phyloP scores from a whole-genome alignment of 495 filamentous ascomycete genomes.

The Penicillium egyptiacum region DNA sequence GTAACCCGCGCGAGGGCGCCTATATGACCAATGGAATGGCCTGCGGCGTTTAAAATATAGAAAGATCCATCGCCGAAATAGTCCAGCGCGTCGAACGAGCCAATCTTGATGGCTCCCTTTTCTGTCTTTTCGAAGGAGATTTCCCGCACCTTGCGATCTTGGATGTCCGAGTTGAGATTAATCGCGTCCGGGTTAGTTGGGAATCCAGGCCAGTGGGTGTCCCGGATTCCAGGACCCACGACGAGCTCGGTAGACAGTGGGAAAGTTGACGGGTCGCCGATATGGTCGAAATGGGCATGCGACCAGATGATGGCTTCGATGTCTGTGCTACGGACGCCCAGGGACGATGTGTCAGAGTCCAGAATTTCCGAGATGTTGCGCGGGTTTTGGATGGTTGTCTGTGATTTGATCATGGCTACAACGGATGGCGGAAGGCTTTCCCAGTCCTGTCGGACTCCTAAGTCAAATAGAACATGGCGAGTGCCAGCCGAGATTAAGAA shows the following conservation, averaged over 20 bases:
- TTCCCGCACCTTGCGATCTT: conserved; percentile 36
- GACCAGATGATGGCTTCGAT: conserved; percentile 36
- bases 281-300: conserved; percentile 61
- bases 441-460: conserved; percentile 55
- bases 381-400: conserved; percentile 29
- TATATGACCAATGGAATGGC: conserved; percentile 39
- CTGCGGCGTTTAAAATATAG: conserved; percentile 40
- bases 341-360: not conserved
- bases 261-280: conserved; percentile 52
- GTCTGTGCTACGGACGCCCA: conserved; percentile 17
- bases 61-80: conserved; percentile 48
- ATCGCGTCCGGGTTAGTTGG: conserved; percentile 38
- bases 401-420: not conserved
- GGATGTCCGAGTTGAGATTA: conserved; percentile 44
- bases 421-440: conserved; percentile 30
- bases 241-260: conserved; percentile 47
- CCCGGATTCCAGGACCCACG: conserved; percentile 54
- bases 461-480: conserved; percentile 43
- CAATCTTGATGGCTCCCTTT: conserved; percentile 31
- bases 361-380: conserved; percentile 49
- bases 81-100: conserved; percentile 53
- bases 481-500: not conserved
- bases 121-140: conserved; percentile 38
- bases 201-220: conserved; percentile 42
- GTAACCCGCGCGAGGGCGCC: conserved; percentile 28